Base-by-base conservation (phyloP, 176 grass and related monocot species). In the Hsuehochloa calcarea region DNA sequence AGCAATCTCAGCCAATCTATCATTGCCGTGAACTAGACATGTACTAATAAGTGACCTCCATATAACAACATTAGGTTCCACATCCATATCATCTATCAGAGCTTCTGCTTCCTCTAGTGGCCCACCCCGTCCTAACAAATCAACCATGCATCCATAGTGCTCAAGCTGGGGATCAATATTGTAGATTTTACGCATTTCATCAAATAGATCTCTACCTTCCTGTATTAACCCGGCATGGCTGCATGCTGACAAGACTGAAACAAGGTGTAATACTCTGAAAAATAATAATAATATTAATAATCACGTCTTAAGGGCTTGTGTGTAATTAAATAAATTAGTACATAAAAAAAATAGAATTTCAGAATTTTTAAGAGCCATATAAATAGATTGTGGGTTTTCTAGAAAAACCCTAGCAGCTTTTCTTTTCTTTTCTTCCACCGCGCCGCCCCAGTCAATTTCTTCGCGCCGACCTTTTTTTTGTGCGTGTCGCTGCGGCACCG, bases 41-140 rank as follows among this genome's bases (percentile, higher is more conserved):
- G 92, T 71, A 89, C 81, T 89, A 39, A 94, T 87, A 75, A 94
- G 45, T 45, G 92, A 94, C 65, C 92, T 91, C 92, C 92, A 94
- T 39, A 94, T 91, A 71, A 94, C 84, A 72, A 65, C 39, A 75
- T 94, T 89, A 80, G 92, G 89, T 43, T 85, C 89, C 26, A 74
- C 71, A 37, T 59, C 79, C 92, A 91, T 94, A 72, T 87, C 82
- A 85, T 69, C 68, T 17, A 94, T 89, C 54, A 94, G 52, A 35
- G 66, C 34, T 68, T 87, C 81, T 43, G 92, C 89, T 82, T 94
- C 92, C 34, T 84, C 88, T 27, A 94, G 44, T 15, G 89, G 63
- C 11, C 92, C 92, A 35, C 87, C 89, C n/a, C 92, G 80, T 23
- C 87, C 92, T 82, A 94, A 73, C n/a, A 94, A 79, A 89, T 91